These are phyloP conservation scores for Dendrobium nobile DNA, from an alignment of 106 monocot species.

Conservation along the genomic window DNA sequence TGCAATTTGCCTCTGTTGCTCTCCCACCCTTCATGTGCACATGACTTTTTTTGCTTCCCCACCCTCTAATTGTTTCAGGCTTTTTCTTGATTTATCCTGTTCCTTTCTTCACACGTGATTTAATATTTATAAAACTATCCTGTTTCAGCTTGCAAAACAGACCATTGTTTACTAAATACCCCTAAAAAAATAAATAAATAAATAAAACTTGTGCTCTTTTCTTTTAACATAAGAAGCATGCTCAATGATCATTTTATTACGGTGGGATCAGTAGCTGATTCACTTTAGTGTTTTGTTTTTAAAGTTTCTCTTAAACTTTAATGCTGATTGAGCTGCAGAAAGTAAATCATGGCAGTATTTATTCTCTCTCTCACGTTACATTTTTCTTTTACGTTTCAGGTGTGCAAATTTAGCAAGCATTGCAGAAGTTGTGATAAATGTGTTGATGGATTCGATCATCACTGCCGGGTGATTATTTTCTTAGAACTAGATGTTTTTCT, in stretches of 20 bases:
- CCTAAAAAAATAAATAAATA: not conserved
- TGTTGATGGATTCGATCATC: constrained; percentile 98
- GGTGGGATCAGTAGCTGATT: not conserved
- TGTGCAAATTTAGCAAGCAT: constrained; percentile 91
- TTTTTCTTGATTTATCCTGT: not conserved
- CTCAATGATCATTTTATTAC: not conserved
- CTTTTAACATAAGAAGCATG: not conserved
- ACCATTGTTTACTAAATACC: not conserved
- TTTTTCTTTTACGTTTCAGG: constrained; percentile 40
- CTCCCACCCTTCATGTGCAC: not conserved
- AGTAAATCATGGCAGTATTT: not conserved
- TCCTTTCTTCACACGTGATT: not conserved
- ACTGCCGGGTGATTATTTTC: constrained; percentile 73
- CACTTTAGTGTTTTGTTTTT: not conserved
- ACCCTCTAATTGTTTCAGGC: not conserved
- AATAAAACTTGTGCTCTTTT: too few species aligned
- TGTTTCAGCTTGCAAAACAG: not conserved
- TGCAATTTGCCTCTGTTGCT: not conserved
- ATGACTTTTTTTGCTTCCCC: not conserved
- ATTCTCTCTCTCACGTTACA: not conserved
- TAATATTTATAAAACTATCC: not conserved
- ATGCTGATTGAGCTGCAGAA: not conserved
- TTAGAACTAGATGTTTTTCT: not conserved
- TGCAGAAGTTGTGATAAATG: constrained; percentile 99
- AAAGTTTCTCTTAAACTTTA: not conserved